Evolutionary conservation across 1,284 basidiomycete species (phyloP).

Genomic region (Leccinum variabile): DNA sequence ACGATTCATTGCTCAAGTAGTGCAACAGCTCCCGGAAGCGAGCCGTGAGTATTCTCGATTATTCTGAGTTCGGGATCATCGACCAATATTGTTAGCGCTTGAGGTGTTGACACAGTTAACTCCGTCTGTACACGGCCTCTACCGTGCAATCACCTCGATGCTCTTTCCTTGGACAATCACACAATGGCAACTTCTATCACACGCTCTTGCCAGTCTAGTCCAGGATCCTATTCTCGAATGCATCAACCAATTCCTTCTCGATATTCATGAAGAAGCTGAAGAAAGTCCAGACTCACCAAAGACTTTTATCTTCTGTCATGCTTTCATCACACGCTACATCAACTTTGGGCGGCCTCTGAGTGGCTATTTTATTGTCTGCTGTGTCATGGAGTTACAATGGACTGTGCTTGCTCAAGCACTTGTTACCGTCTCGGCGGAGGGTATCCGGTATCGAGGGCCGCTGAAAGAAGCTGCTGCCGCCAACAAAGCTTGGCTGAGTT

Average conservation of each 20-base stretch:
- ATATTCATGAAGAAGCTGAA: slow-evolving; percentile 58
- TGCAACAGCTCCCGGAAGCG: slow-evolving; percentile 53
- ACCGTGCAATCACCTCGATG: slow-evolving; percentile 80
- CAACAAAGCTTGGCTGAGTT: slow-evolving; percentile 73
- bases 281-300: slow-evolving; percentile 25
- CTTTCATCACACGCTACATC: slow-evolving; percentile 78
- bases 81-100: slow-evolving; percentile 46
- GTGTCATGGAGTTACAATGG: slow-evolving; percentile 82
- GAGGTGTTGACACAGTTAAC: slow-evolving; percentile 73
- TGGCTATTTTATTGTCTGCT: slow-evolving; percentile 86
- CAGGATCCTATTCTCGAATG: slow-evolving; percentile 61
- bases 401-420: slow-evolving; percentile 79
- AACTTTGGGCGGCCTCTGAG: slow-evolving; percentile 75
- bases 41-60: slow-evolving; percentile 46
- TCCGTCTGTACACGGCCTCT: slow-evolving; percentile 84
- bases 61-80: neutral
- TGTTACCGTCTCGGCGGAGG: slow-evolving; percentile 40
- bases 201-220: slow-evolving; percentile 57
- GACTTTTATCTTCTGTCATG: slow-evolving; percentile 58
- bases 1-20: slow-evolving; percentile 57
- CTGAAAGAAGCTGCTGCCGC: slow-evolving; percentile 74
- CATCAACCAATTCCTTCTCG: slow-evolving; percentile 64
- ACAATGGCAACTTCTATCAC: slow-evolving; percentile 65
- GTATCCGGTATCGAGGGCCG: slow-evolving; percentile 34
- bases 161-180: slow-evolving; percentile 70